phyloP scores from a whole-genome alignment of 2,329 filamentous ascomycete genomes.

The Xylariaceae sp. region DNA sequence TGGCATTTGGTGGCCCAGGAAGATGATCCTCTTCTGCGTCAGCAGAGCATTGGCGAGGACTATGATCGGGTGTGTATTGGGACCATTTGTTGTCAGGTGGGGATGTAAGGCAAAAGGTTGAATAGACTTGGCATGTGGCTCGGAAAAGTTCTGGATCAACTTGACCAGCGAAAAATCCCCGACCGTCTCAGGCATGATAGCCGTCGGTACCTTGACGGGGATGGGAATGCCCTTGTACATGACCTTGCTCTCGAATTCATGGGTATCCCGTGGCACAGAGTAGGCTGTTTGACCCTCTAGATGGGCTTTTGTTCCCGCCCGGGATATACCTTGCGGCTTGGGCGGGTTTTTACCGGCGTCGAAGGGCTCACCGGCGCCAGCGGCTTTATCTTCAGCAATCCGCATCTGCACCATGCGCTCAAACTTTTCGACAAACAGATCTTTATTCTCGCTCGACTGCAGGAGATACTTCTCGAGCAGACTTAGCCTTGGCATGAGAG shows the following conservation, averaged over 20 bases:
- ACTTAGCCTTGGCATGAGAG: slow-evolving; percentile 81
- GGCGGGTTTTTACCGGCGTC: slow-evolving; percentile 48
- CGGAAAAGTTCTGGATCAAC: slow-evolving; percentile 89
- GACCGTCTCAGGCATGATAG: slow-evolving; percentile 90
- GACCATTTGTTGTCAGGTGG: slow-evolving; percentile 87
- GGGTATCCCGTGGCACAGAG: slow-evolving; percentile 82
- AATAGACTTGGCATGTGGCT: slow-evolving; percentile 73
- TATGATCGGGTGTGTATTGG: slow-evolving; percentile 88
- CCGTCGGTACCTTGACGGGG: slow-evolving; percentile 92
- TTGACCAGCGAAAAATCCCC: slow-evolving; percentile 98
- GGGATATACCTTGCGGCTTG: slow-evolving; percentile 48
- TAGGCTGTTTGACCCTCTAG: slow-evolving; percentile 63
- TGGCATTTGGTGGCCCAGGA: slow-evolving; percentile 89
- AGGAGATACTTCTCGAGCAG: slow-evolving; percentile 79
- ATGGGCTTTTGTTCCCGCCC: slow-evolving; percentile 60
- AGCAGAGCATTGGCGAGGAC: slow-evolving; percentile 91
- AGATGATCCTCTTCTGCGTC: slow-evolving; percentile 94
- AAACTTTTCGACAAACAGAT: slow-evolving; percentile 97
- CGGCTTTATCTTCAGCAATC: slow-evolving; percentile 59
- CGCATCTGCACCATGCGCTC: slow-evolving; percentile 87
- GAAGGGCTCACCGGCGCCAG: slow-evolving; percentile 40
- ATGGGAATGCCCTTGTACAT: slow-evolving; percentile 96
- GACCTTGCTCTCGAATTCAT: slow-evolving; percentile 94
- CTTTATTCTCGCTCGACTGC: slow-evolving; percentile 87
- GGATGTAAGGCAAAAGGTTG: slow-evolving; percentile 83